These are phyloP conservation scores for Evernia prunastri DNA, from an alignment of 495 filamentous ascomycete species.

Conservation along the genomic window DNA sequence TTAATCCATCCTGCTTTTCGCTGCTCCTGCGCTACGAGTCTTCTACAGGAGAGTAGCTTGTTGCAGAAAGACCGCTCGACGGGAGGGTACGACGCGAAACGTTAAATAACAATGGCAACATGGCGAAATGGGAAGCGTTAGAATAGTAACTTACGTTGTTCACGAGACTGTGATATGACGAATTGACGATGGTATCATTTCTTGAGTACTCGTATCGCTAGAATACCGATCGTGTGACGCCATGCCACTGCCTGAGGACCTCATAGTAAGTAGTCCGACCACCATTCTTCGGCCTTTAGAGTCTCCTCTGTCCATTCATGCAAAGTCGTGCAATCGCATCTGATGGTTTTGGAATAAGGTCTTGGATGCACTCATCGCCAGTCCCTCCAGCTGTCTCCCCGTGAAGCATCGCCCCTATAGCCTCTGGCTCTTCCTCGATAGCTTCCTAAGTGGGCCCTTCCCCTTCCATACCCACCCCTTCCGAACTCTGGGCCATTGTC, in stretches of 20 bases:
- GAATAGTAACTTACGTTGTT: too few species aligned
- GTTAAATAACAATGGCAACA: too few species aligned
- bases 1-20: neutral
- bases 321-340: neutral
- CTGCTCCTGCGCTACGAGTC: neutral
- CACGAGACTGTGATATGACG: too few species aligned
- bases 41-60: too few species aligned
- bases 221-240: neutral
- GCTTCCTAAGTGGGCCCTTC: constrained; percentile 27
- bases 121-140: too few species aligned
- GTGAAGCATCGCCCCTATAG: constrained; percentile 28
- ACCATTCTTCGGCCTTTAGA: neutral
- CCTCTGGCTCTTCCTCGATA: constrained; percentile 28
- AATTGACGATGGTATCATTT: too few species aligned
- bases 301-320: neutral
- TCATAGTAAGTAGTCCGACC: too few species aligned
- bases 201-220: too few species aligned
- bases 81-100: neutral
- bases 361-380: constrained; percentile 19
- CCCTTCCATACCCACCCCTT: constrained; percentile 37
- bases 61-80: neutral
- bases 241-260: neutral
- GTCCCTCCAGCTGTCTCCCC: constrained; percentile 24
- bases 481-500: constrained; percentile 68
- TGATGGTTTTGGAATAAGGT: neutral